Conservation (phyloP, 345 rosid genomes). For the Cardamine occulta region DNA sequence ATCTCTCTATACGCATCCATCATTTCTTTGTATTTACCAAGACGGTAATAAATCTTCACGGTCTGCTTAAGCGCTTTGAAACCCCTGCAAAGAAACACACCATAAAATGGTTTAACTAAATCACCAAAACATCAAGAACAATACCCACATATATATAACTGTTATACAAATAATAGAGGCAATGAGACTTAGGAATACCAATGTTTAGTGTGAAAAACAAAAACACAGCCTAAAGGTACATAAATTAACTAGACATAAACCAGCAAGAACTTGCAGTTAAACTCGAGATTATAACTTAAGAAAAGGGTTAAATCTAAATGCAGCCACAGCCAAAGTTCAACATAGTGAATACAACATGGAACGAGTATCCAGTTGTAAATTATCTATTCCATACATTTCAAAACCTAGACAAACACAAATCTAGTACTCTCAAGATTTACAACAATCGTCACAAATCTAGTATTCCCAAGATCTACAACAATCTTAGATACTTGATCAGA, state of each 20-base stretch:
- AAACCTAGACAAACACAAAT: background rate
- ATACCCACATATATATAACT: background rate
- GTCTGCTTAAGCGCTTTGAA: constrained; percentile 98
- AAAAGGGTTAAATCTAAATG: constrained; percentile 7
- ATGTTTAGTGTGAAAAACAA: background rate
- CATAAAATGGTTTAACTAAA: constrained; percentile 2
- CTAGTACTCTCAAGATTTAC: constrained; percentile 10
- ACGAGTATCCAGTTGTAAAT: background rate
- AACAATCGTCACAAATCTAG: background rate
- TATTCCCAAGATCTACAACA: background rate
- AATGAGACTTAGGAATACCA: background rate
- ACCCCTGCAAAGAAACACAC: constrained; percentile 64
- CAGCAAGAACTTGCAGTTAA: background rate
- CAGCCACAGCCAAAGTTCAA: constrained; percentile 10
- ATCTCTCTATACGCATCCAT: constrained; percentile 94
- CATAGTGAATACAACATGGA: background rate
- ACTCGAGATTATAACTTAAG: background rate
- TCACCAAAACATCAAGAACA: constrained; percentile 11
- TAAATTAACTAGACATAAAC: background rate
- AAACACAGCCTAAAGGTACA: constrained; percentile 11
- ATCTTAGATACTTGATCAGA: too few relatives aligned
- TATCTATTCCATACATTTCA: constrained; percentile 5
- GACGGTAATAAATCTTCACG: constrained; percentile 92
- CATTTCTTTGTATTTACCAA: constrained; percentile 89
- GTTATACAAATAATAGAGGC: background rate